phyloP scores from a whole-genome alignment of 2,329 filamentous ascomycete species.

The Salinomyces thailandicus region DNA sequence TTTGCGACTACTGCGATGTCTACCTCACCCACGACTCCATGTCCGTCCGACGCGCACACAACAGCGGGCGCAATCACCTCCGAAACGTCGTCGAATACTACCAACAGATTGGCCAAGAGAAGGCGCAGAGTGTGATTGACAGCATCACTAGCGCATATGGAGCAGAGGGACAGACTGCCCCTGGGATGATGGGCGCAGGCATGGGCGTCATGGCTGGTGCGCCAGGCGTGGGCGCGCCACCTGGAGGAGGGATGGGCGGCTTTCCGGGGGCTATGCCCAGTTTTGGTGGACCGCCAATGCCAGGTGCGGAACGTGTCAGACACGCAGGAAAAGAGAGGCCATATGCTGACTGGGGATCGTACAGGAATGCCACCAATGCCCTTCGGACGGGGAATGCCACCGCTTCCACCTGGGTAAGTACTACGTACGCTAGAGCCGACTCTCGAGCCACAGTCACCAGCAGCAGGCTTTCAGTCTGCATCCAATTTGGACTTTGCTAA shows the following conservation, averaged over 20 bases:
- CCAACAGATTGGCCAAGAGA: slow-evolving; percentile 97
- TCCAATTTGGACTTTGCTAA: not conserved
- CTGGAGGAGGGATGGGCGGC: slow-evolving; percentile 13
- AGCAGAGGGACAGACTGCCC: slow-evolving; percentile 74
- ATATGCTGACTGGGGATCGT: not conserved
- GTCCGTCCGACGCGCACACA: slow-evolving; percentile 98
- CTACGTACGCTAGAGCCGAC: not conserved
- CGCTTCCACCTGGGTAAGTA: slow-evolving; percentile 8
- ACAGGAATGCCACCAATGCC: slow-evolving; percentile 10
- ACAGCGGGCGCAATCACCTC: slow-evolving; percentile 89
- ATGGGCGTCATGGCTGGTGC: slow-evolving; percentile 6
- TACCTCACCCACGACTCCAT: slow-evolving; percentile 99
- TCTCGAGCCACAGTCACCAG: not conserved
- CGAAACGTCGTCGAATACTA: slow-evolving; percentile 98
- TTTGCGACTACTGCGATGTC: slow-evolving; percentile 95
- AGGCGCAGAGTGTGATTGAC: slow-evolving; percentile 96
- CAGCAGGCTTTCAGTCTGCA: not conserved
- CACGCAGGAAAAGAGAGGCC: not conserved
- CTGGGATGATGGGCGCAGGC: slow-evolving; percentile 8
- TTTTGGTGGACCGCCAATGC: slow-evolving; percentile 2
- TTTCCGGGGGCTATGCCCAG: slow-evolving; percentile 15
- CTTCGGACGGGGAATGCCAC: slow-evolving; percentile 11
- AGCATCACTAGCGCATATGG: slow-evolving; percentile 94
- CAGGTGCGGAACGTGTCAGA: not conserved
- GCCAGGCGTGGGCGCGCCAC: slow-evolving; percentile 21